phyloP scores from a whole-genome alignment of 345 rosid genomes.

The Geranium rotundifolium region DNA sequence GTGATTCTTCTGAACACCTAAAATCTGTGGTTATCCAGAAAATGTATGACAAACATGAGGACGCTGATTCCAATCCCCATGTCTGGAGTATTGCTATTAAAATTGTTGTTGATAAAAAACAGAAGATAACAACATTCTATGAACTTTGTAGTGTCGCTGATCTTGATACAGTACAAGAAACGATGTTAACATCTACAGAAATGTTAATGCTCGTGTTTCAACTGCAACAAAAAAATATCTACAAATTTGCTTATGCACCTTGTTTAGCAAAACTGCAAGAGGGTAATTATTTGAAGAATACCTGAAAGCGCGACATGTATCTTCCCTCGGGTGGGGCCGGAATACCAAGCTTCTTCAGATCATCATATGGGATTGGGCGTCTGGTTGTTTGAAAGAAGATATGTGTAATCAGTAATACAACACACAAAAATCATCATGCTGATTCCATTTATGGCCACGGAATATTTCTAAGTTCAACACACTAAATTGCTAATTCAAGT shows the following conservation, averaged over 20 bases:
- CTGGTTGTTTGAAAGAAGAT: constrained; percentile 20
- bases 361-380: constrained; percentile 72
- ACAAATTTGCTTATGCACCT: neutral
- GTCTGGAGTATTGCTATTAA: no score
- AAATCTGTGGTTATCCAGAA: neutral
- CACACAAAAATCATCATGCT: neutral
- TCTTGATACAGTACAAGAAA: neutral
- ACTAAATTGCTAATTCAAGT: no score
- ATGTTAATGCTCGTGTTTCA: neutral
- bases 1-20: neutral
- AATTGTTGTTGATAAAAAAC: no score
- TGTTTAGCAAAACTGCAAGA: neutral
- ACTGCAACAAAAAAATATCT: neutral
- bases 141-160: neutral
- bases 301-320: constrained; percentile 73
- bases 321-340: constrained; percentile 91
- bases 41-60: no score
- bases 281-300: constrained; percentile 10
- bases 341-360: constrained; percentile 74
- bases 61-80: no score
- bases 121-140: neutral
- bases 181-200: neutral
- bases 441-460: neutral
- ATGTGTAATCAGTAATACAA: constrained; percentile 5
- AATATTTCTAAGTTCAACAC: neutral